phyloP scores from a whole-genome alignment of 2,329 filamentous ascomycete species.

The Phialophora chinensis region DNA sequence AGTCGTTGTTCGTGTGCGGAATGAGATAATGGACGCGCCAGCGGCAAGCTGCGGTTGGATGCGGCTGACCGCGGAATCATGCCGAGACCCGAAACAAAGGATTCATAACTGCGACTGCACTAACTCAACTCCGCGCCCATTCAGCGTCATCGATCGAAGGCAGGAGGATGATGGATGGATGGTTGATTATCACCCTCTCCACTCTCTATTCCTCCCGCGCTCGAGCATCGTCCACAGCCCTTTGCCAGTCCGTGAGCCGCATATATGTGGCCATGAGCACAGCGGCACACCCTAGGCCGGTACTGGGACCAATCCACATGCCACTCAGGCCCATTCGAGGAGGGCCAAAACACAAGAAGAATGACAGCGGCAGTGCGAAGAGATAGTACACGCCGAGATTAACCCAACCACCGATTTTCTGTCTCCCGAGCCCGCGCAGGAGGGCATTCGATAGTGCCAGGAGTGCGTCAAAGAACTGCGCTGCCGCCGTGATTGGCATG shows the following conservation, averaged over 20 bases:
- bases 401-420: conserved; percentile 80
- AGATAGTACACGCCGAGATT: conserved; percentile 79
- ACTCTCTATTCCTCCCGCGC: conserved; percentile 35
- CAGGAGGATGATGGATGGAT: no score
- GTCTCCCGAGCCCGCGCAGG: conserved; percentile 77
- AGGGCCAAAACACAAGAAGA: conserved; percentile 72
- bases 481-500: conserved; percentile 74
- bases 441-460: conserved; percentile 76
- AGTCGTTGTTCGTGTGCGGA: background rate
- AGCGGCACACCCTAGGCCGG: conserved; percentile 79
- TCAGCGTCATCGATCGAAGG: background rate
- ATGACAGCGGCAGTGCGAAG: conserved; percentile 75
- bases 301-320: conserved; percentile 67
- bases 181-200: background rate
- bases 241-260: conserved; percentile 55
- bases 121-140: background rate
- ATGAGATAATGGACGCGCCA: background rate
- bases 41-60: conserved; percentile 10
- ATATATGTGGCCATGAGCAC: conserved; percentile 74
- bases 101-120: background rate
- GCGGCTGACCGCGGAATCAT: conserved; percentile 13
- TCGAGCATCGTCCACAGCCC: conserved; percentile 59
- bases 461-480: conserved; percentile 80
- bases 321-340: conserved; percentile 71
- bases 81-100: conserved; percentile 10